Conservation (phyloP, 2,329 filamentous ascomycete genomes). For the Sphaerulina musiva region DNA sequence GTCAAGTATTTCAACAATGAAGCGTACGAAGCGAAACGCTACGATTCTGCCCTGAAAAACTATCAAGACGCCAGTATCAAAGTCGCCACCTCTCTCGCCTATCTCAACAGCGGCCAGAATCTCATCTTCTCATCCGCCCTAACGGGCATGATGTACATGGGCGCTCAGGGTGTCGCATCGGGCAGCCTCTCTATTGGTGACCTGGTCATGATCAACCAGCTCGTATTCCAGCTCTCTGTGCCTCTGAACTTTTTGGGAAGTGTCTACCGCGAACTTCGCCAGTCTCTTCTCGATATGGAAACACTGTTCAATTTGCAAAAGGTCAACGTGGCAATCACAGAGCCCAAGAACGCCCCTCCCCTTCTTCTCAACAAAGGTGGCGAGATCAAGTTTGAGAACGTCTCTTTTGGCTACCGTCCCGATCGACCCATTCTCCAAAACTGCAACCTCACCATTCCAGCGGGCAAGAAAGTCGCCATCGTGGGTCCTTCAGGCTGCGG, state of each 20-base stretch:
- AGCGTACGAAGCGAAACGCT: slow-evolving; percentile 82
- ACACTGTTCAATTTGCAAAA: slow-evolving; percentile 96
- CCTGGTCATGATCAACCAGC: slow-evolving; percentile 96
- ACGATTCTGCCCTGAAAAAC: slow-evolving; percentile 75
- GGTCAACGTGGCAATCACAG: slow-evolving; percentile 81
- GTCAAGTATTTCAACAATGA: slow-evolving; percentile 99
- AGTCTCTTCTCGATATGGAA: slow-evolving; percentile 96
- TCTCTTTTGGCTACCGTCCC: slow-evolving; percentile 83
- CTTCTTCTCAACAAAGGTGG: slow-evolving; percentile 69
- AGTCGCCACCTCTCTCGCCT: slow-evolving; percentile 84
- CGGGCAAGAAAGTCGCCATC: slow-evolving; percentile 90
- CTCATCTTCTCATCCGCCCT: slow-evolving; percentile 92
- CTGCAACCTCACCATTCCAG: slow-evolving; percentile 80
- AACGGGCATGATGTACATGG: slow-evolving; percentile 97
- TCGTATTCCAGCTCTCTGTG: slow-evolving; percentile 95
- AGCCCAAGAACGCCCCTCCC: slow-evolving; percentile 65
- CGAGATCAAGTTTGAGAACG: slow-evolving; percentile 89
- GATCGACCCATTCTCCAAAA: slow-evolving; percentile 83
- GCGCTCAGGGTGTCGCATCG: slow-evolving; percentile 76
- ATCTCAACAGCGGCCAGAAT: slow-evolving; percentile 92
- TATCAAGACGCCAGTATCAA: slow-evolving; percentile 97
- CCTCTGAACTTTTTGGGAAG: slow-evolving; percentile 97
- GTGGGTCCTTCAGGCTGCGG: slow-evolving; percentile 94
- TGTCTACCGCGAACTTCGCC: slow-evolving; percentile 89
- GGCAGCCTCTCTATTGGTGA: slow-evolving; percentile 86